Evolutionary conservation across 1,284 basidiomycete species (phyloP).

Genomic region (Sporisorium scitamineum): DNA sequence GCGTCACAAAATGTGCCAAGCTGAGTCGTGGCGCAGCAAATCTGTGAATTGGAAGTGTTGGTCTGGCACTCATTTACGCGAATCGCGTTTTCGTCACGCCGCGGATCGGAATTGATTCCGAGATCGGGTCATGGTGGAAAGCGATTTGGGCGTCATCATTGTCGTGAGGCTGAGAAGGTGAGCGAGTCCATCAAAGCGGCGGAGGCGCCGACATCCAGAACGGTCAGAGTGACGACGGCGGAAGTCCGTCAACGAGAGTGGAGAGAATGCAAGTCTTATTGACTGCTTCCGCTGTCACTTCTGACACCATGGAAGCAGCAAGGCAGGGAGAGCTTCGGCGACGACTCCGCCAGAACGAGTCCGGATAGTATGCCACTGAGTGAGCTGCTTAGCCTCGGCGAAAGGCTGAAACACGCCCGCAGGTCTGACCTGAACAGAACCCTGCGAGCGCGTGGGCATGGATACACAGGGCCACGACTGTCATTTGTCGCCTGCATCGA

Average conservation of each 20-base stretch:
- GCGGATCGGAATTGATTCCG: background rate
- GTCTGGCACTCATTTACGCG: conserved; percentile 9
- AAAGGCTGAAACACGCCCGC: background rate
- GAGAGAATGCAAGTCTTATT: background rate
- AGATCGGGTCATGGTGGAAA: background rate
- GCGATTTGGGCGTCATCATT: background rate
- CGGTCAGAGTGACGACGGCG: background rate
- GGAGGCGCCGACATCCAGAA: background rate
- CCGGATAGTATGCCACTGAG: background rate
- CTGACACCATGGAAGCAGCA: background rate
- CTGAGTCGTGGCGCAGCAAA: background rate
- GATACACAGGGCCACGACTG: no score
- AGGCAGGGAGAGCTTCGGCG: background rate
- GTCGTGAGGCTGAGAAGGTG: background rate
- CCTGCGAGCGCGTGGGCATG: background rate
- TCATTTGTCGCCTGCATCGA: no score
- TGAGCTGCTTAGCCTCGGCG: background rate
- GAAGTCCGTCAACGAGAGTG: background rate
- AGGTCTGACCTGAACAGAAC: background rate
- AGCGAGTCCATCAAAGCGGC: background rate
- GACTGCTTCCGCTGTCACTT: conserved; percentile 1
- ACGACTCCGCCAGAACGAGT: background rate
- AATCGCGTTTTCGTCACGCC: background rate
- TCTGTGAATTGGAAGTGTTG: background rate
- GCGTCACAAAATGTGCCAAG: background rate